These are phyloP conservation scores for Balakata baccata DNA, from an alignment of 345 rosid species.

Conservation along the genomic window DNA sequence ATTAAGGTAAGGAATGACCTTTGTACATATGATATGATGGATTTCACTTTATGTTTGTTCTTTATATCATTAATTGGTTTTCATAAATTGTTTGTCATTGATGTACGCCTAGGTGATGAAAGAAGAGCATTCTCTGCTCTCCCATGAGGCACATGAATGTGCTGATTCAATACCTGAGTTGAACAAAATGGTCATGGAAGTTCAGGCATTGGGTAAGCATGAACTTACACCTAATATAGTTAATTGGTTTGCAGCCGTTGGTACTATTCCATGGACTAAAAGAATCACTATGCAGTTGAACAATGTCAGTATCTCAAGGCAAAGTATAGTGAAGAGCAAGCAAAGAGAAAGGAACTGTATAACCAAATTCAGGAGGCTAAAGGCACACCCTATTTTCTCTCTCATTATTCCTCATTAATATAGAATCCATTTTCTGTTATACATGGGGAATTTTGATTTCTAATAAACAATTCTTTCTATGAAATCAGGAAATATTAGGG, in stretches of 20 bases:
- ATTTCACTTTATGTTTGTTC: conserved; percentile 2
- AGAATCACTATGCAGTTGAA: conserved; percentile 48
- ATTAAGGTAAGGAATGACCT: conserved; percentile 47
- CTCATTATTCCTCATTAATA: conserved; percentile 4
- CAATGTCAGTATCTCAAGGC: conserved; percentile 87
- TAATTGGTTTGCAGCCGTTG: conserved; percentile 11
- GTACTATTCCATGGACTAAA: conserved; percentile 19
- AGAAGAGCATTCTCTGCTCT: conserved; percentile 71
- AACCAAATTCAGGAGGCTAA: conserved; percentile 87
- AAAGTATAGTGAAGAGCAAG: conserved; percentile 78
- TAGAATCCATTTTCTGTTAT: conserved; percentile 12
- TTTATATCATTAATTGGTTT: background rate
- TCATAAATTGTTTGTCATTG: conserved; percentile 7
- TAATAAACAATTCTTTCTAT: conserved; percentile 1
- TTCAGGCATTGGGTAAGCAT: conserved; percentile 79
- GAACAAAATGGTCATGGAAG: conserved; percentile 77
- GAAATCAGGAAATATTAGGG: conserved; percentile 85
- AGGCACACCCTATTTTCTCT: conserved; percentile 38
- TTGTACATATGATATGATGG: conserved; percentile 3
- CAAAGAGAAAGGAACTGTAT: conserved; percentile 83
- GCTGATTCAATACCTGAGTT: conserved; percentile 72
- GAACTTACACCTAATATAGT: conserved; percentile 1
- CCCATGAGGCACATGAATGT: conserved; percentile 77
- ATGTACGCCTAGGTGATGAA: conserved; percentile 59
- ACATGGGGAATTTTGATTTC: background rate